A percentile compares a stretch with the other conserved stretches of the same genome.
These are phyloP conservation scores for Mangifera indica DNA, from an alignment of 345 rosid genomes.

Conservation along the genomic window DNA sequence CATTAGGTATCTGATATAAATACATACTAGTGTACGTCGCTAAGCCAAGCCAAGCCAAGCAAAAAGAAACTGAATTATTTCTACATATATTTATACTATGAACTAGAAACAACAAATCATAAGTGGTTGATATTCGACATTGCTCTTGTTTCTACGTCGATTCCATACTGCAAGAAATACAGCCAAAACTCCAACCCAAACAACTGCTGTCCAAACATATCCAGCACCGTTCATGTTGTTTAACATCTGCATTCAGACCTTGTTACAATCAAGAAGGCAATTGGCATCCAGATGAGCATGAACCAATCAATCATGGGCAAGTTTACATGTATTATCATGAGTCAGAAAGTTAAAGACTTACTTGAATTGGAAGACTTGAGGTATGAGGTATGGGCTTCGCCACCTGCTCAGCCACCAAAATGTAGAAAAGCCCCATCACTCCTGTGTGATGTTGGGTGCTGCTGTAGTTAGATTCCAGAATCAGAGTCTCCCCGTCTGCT, in stretches of 20 bases:
- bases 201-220: slow-evolving; percentile 23
- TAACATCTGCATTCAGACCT: slow-evolving; percentile 18
- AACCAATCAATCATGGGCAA: neutral
- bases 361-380: slow-evolving; percentile 26
- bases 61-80: neutral
- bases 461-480: slow-evolving; percentile 65
- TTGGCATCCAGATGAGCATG: neutral
- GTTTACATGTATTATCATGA: neutral
- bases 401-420: slow-evolving; percentile 54
- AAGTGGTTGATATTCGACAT: slow-evolving; percentile 47
- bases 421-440: slow-evolving; percentile 83
- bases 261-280: neutral
- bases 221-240: slow-evolving; percentile 17
- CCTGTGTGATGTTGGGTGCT: slow-evolving; percentile 54
- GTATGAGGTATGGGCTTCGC: slow-evolving; percentile 27
- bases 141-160: slow-evolving; percentile 31
- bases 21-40: too few species aligned
- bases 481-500: slow-evolving; percentile 52
- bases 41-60: neutral
- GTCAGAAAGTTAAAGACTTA: slow-evolving; percentile 20
- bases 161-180: slow-evolving; percentile 26
- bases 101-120: slow-evolving; percentile 15
- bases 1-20: too few species aligned
- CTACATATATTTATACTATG: neutral
- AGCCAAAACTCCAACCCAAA: slow-evolving; percentile 27